Percentiles rank a stretch among this genome's conserved stretches.
These are phyloP conservation scores for Zygotorulaspora florentina DNA, from an alignment of 805 yeast genomes.

Conservation along the genomic window DNA sequence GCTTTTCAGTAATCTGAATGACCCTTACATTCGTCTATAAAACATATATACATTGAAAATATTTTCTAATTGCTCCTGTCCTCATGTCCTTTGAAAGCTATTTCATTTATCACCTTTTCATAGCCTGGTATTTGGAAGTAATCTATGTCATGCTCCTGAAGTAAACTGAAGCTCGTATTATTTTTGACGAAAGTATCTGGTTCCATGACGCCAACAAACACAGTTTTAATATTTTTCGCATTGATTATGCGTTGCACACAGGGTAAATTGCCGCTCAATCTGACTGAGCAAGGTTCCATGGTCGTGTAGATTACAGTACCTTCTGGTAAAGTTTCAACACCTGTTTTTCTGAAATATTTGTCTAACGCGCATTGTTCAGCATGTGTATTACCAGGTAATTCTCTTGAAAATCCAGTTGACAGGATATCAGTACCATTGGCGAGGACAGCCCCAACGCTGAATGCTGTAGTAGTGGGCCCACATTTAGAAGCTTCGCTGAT, in stretches of 20 bases:
- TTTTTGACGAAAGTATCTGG: constrained; percentile 84
- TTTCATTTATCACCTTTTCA: constrained; percentile 61
- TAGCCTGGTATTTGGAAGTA: constrained; percentile 81
- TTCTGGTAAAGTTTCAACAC: constrained; percentile 47
- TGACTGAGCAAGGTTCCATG: constrained; percentile 93
- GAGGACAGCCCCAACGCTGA: constrained; percentile 89
- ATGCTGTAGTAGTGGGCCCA: constrained; percentile 78
- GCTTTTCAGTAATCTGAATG: not conserved
- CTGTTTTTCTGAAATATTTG: constrained; percentile 50
- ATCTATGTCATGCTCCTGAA: constrained; percentile 55
- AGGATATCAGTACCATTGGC: constrained; percentile 59
- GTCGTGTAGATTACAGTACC: constrained; percentile 88
- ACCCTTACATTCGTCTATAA: not conserved
- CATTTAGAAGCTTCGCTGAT: constrained; percentile 75
- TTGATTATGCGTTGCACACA: constrained; percentile 76
- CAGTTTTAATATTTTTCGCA: constrained; percentile 52
- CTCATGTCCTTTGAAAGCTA: constrained; percentile 73
- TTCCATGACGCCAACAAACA: constrained; percentile 88
- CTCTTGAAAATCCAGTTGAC: constrained; percentile 86
- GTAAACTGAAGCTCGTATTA: constrained; percentile 57
- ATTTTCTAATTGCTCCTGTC: constrained; percentile 9
- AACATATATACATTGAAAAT: not conserved
- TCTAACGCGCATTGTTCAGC: constrained; percentile 94
- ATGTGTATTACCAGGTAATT: constrained; percentile 90
- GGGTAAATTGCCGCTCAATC: constrained; percentile 86